Conservation (phyloP, 192 early-diverging fungal species). For the Rhizoclosmatium globosum region DNA sequence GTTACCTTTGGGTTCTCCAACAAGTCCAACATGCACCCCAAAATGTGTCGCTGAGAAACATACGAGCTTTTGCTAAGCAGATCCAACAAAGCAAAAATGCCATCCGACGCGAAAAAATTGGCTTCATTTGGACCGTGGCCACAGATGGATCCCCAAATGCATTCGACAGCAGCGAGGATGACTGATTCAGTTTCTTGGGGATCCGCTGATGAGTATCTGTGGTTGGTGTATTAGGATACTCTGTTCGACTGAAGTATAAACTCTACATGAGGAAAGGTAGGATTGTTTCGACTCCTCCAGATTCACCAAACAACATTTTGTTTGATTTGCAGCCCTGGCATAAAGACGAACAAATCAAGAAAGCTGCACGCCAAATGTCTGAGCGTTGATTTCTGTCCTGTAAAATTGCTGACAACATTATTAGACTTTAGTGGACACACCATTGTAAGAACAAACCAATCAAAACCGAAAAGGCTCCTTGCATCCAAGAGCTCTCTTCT, state of each 20-base stretch:
- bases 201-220: constrained; percentile 47
- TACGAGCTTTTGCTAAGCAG: constrained; percentile 36
- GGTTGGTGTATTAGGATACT: not conserved
- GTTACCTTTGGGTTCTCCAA: constrained; percentile 56
- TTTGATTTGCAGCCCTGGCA: constrained; percentile 52
- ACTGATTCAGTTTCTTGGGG: constrained; percentile 48
- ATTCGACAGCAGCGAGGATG: constrained; percentile 48
- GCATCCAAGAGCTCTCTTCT: constrained; percentile 32
- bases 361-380: constrained; percentile 43
- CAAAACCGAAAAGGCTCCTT: constrained; percentile 43
- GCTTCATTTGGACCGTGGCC: constrained; percentile 44
- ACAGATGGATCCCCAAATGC: constrained; percentile 58
- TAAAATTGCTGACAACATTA: constrained; percentile 35
- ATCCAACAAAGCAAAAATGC: constrained; percentile 54
- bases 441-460: constrained; percentile 37
- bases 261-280: constrained; percentile 50
- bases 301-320: constrained; percentile 50
- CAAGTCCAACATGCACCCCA: constrained; percentile 53
- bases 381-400: constrained; percentile 33
- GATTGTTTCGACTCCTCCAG: constrained; percentile 43
- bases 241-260: not conserved
- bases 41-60: constrained; percentile 41
- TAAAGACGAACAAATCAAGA: constrained; percentile 51
- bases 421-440: not conserved
- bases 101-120: constrained; percentile 43